Base-by-base conservation (phyloP, 257 asterid species). In the Ehretia macrophylla region DNA sequence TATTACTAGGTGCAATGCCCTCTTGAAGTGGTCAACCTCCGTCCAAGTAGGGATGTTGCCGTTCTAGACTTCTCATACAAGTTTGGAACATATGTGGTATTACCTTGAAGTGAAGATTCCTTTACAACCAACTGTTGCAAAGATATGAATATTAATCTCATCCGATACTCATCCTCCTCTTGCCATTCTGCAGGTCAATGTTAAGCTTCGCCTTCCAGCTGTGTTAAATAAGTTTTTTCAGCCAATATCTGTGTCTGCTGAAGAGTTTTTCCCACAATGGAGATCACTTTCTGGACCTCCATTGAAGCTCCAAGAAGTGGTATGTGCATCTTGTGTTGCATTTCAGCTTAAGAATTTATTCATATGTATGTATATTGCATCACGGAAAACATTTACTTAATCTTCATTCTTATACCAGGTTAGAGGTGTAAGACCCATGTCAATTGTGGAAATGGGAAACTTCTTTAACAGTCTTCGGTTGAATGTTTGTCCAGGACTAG, bases 241-340 rank as follows among this genome's bases (percentile, higher is more conserved):
- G 72, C 95, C 96, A 60, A 83, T 90, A 63, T 23, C 74, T 55
- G 81, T 87, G 60, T 75, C 97, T 40, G 79, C 87, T 42, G 97
- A 90, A 72, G 97, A 90, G 69, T 90, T 90, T 75, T 90, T 90
- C 77, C 85, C 90, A 8, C 97, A 87, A 52, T 90, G 97, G 97
- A 83, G 95, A 83, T 90, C 97, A 63, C 95, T 90, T 65, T 85
- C 96, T 56, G 97, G 97, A 68, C 94, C 97, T 32, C 97, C 97
- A 54, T 56, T 90, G 76, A 90, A 90, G 79, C 84, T 87, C 72
- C 97, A 90, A 79, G 97, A 90, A 85, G 96, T 90, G 84, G 97
- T 90, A 65, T 57, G 78, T 80, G 68, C 74, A 38, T 63, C n/a
- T n/a, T n/a, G n/a, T n/a, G 65, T 40, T 19, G 10, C 42, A 56